A percentile compares a stretch with the other conserved stretches of the same genome.
Evolutionary conservation across 2,329 filamentous ascomycete species (phyloP).

Genomic region (Stachybotrys echinatus): DNA sequence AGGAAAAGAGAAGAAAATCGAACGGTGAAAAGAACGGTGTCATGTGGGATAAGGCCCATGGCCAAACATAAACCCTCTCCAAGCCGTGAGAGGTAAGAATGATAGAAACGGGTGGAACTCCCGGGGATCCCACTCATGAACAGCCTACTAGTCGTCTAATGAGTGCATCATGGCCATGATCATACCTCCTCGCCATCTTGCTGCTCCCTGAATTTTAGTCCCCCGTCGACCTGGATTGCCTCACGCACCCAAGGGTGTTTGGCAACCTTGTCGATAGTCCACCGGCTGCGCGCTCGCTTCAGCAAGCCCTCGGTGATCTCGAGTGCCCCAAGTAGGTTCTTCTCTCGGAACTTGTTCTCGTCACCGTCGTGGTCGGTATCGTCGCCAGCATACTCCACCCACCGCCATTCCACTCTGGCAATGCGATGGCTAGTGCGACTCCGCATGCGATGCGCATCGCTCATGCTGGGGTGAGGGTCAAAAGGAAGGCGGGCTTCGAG

Average conservation of each 20-base stretch:
- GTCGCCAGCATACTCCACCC: constrained; percentile 78
- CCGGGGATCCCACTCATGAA: no score
- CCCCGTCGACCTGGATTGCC: constrained; percentile 64
- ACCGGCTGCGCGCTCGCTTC: constrained; percentile 75
- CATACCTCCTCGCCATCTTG: constrained; percentile 49
- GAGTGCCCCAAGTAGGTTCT: constrained; percentile 68
- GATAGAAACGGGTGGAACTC: no score
- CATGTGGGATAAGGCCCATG: no score
- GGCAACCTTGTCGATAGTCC: constrained; percentile 68
- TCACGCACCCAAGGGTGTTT: constrained; percentile 69
- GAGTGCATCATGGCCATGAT: neutral
- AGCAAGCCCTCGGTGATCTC: constrained; percentile 78
- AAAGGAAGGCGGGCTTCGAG: constrained; percentile 93
- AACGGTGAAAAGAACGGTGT: no score
- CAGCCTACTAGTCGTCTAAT: no score
- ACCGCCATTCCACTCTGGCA: constrained; percentile 90
- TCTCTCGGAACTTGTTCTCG: constrained; percentile 53
- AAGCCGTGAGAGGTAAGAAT: no score
- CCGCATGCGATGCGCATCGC: constrained; percentile 68
- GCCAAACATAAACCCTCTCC: no score
- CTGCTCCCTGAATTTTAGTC: constrained; percentile 55
- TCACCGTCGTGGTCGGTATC: constrained; percentile 81
- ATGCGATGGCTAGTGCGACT: constrained; percentile 90
- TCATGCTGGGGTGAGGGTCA: constrained; percentile 78
- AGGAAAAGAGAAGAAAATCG: no score